Conservation (phyloP, 2,329 filamentous ascomycete genomes). For the Ceratocystis harringtonii region DNA sequence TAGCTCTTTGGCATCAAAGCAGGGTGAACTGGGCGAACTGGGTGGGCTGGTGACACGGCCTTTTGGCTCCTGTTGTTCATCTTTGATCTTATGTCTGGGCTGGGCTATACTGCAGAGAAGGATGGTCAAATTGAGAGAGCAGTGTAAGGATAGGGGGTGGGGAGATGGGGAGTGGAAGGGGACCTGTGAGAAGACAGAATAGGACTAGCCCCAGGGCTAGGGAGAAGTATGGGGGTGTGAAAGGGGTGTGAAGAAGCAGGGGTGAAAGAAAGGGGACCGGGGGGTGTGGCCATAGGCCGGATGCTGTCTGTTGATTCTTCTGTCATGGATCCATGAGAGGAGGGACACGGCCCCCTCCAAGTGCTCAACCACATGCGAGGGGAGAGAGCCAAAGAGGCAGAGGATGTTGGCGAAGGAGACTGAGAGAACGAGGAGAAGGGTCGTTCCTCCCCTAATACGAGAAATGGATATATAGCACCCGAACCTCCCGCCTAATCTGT, state of each 20-base stretch:
- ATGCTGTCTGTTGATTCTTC: neutral
- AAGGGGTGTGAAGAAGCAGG: neutral
- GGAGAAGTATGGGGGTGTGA: neutral
- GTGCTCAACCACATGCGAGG: neutral
- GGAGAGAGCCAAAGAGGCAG: neutral
- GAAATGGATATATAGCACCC: conserved; percentile 12
- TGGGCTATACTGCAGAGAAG: neutral
- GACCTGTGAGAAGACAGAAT: neutral
- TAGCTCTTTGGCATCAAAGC: no score
- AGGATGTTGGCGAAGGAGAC: neutral
- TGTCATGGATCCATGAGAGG: neutral
- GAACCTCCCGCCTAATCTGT: neutral
- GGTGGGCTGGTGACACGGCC: neutral
- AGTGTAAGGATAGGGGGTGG: neutral
- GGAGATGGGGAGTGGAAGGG: neutral
- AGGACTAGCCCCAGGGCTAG: neutral
- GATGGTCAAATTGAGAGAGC: neutral
- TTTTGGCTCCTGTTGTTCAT: neutral
- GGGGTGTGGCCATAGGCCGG: no score
- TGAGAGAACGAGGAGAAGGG: neutral
- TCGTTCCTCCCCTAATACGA: neutral
- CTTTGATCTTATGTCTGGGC: no score
- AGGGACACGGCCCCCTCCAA: conserved; percentile 3
- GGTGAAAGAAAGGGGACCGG: neutral
- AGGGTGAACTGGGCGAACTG: neutral